Conservation (phyloP, 1,139 yeast genomes). For the Suhomyces kunorum region DNA sequence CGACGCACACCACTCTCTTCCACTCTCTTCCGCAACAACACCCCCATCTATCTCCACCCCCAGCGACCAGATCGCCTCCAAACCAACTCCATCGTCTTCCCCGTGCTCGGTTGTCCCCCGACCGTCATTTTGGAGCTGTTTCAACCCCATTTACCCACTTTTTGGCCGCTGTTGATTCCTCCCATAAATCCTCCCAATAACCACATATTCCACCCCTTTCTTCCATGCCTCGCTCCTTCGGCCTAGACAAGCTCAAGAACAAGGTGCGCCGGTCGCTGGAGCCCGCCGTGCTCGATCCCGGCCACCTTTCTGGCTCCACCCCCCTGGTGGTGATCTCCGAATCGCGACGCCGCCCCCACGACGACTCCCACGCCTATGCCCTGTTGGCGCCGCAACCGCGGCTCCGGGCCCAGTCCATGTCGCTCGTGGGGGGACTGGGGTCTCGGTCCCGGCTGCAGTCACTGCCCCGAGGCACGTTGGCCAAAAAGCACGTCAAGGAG, state of each 20-base stretch:
- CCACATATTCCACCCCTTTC: too few species aligned
- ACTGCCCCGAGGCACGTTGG: conserved; percentile 10
- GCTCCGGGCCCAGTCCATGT: conserved; percentile 24
- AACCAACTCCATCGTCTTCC: too few species aligned
- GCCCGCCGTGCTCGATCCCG: conserved; percentile 11
- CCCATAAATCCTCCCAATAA: not conserved
- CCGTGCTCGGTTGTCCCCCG: too few species aligned
- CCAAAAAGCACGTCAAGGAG: conserved; percentile 40
- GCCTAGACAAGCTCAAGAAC: conserved; percentile 19
- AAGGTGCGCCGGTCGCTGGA: conserved; percentile 15
- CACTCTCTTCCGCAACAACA: too few species aligned
- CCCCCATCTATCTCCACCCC: too few species aligned
- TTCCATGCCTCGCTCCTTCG: conserved; percentile 13
- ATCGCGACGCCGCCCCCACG: conserved; percentile 9
- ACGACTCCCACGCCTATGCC: conserved; percentile 1
- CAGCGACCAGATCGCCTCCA: too few species aligned
- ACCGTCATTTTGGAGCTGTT: too few species aligned
- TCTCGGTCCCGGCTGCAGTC: conserved; percentile 22
- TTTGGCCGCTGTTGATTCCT: too few species aligned
- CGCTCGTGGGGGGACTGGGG: conserved; percentile 16
- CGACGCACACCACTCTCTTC: conserved; percentile 2
- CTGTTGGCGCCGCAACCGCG: conserved; percentile 10
- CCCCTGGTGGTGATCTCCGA: conserved; percentile 26
- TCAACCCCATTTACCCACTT: too few species aligned
- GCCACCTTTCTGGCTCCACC: conserved; percentile 24